Base-by-base conservation (phyloP, 352 stramenopile genomes). In the Phytophthora citricola region DNA sequence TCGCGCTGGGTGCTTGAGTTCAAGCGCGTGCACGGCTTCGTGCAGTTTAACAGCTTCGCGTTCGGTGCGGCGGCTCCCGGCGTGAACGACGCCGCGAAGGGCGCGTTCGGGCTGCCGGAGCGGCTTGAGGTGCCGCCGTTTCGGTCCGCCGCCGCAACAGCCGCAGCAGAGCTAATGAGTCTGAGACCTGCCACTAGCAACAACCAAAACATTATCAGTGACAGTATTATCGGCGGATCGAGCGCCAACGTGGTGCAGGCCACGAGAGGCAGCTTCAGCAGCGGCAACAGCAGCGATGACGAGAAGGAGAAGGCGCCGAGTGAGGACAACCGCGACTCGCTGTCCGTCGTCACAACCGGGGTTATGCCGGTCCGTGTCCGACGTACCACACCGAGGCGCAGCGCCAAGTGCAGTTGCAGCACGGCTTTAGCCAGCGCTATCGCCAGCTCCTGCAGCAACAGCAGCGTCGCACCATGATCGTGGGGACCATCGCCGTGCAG, bases 1-100 rank as follows among this genome's bases (percentile, higher is more conserved):
- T 78, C 58, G 9, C 66, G 64, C 38, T 89, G 79, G 79, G 72
- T 89, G 63, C 55, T 71, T 22, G 57, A 72, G 36, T 89, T 89
- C 49, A 81, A 81, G 64, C 79, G 75, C n/a, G 50, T 58, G 22
- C 66, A 86, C 52, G 77, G 77, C 54, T 83, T 89, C 47, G 24
- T 69, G 46, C 15, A 82, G 39, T 36, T 76, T 63, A 56, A 76
- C 60, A 68, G 53, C 56, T 68, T 77, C 51, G 24, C 32, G 34
- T 66, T 66, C 26, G 36, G 59, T 4, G 32, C 43, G 3, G 48
- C 29, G 17, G 40, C 11, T 27, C 39, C 39, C n/a, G 12, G 14
- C 27, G 14, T 20, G 7, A 39, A 32, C 4, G 31, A 10, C 43
- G 27, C 4, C 38, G 50, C 10, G 5, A n/a, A 31, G 11, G 10